Percentiles rank a stretch among this genome's conserved stretches.
Evolutionary conservation across 139 green algal genomes (phyloP).

Genomic region (Haematococcus sp.): DNA sequence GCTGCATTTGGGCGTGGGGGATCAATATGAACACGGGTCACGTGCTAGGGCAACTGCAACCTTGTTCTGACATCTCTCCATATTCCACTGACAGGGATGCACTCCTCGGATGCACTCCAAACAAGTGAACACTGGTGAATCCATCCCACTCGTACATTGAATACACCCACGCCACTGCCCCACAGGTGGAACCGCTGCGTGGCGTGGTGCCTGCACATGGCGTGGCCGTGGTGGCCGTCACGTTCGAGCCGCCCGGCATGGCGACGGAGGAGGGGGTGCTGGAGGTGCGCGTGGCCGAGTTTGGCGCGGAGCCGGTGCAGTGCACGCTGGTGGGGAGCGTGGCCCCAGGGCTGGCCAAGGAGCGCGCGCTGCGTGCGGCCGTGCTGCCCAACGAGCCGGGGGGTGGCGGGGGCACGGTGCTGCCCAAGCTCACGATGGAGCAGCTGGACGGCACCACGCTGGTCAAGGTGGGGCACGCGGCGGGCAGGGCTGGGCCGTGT

Average conservation of each 20-base stretch:
- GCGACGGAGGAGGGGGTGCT: conserved; percentile 38
- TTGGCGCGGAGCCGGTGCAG: conserved; percentile 37
- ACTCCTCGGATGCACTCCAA: too few relatives aligned
- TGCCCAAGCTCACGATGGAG: conserved; percentile 28
- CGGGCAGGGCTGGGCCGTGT: too few relatives aligned
- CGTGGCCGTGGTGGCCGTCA: conserved; percentile 19
- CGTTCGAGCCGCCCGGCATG: conserved; percentile 36
- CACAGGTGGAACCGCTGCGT: conserved; percentile 8
- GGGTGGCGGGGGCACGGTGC: background rate
- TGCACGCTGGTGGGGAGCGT: conserved; percentile 41
- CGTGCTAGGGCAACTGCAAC: too few relatives aligned
- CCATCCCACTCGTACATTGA: background rate
- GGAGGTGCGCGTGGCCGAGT: conserved; percentile 48
- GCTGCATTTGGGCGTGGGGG: too few relatives aligned
- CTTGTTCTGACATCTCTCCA: too few relatives aligned
- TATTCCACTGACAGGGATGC: too few relatives aligned
- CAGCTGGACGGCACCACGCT: conserved; percentile 25
- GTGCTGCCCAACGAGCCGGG: background rate
- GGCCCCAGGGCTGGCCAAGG: conserved; percentile 31
- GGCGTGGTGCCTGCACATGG: conserved; percentile 48
- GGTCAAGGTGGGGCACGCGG: conserved; percentile 21
- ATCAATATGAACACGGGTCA: too few relatives aligned
- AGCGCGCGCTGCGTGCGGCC: conserved; percentile 22
- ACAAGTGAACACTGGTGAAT: background rate
- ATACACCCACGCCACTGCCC: background rate